phyloP scores from a whole-genome alignment of 495 filamentous ascomycete genomes.

The Xylaria castorea region DNA sequence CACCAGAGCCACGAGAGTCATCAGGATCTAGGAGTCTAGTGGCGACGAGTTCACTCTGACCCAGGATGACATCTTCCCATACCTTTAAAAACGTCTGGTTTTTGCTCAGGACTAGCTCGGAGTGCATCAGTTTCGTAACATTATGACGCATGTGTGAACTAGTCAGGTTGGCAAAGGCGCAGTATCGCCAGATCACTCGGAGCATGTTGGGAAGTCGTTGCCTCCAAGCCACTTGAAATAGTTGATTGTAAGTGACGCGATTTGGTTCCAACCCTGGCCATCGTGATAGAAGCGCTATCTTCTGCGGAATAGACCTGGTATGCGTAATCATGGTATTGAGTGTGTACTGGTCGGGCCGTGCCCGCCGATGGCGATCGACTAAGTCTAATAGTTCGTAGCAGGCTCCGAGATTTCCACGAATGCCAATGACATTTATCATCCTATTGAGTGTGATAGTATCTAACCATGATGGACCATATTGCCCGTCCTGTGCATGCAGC shows the following conservation, averaged over 20 bases:
- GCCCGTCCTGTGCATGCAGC: conserved; percentile 38
- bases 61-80: conserved; percentile 39
- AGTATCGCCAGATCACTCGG: conserved; percentile 49
- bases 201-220: conserved; percentile 43
- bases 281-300: conserved; percentile 32
- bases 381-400: conserved; percentile 36
- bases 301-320: conserved; percentile 33
- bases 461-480: conserved; percentile 50
- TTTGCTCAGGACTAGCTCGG: neutral
- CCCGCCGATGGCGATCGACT: conserved; percentile 25
- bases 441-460: conserved; percentile 39
- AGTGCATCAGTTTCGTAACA: conserved; percentile 28
- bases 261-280: conserved; percentile 32
- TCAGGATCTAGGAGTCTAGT: neutral
- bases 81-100: conserved; percentile 25
- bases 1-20: neutral
- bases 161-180: conserved; percentile 29
- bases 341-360: conserved; percentile 34
- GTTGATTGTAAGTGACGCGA: conserved; percentile 33
- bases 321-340: conserved; percentile 49
- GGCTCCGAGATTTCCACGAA: conserved; percentile 35
- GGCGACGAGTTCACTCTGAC: conserved; percentile 28
- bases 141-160: conserved; percentile 34
- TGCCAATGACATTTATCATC: conserved; percentile 42
- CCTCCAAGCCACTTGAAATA: conserved; percentile 43